These are phyloP conservation scores for Trametes elegans DNA, from an alignment of 768 basidiomycete genomes.

Conservation along the genomic window DNA sequence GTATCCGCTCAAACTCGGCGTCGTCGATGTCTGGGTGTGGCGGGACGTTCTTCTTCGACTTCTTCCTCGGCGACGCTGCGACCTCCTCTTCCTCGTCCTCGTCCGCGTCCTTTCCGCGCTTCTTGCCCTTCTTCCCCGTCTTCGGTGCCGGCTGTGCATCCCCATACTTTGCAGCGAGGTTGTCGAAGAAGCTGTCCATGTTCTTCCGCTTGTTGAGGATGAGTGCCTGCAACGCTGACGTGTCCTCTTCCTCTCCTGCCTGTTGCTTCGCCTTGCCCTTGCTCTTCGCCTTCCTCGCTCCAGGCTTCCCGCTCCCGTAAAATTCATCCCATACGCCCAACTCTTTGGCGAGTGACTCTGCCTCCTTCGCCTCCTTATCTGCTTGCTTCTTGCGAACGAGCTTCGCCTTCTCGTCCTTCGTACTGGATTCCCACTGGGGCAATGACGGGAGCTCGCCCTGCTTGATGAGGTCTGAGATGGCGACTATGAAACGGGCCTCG, in stretches of 20 bases:
- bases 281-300: conserved; percentile 52
- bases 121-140: conserved; percentile 51
- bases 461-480: conserved; percentile 66
- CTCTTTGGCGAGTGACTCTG: conserved; percentile 80
- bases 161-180: conserved; percentile 71
- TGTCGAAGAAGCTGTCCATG: conserved; percentile 71
- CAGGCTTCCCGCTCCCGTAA: conserved; percentile 72
- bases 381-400: conserved; percentile 71
- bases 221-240: conserved; percentile 72
- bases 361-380: conserved; percentile 79
- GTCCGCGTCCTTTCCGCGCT: conserved; percentile 37
- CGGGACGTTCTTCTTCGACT: conserved; percentile 31
- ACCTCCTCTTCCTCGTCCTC: conserved; percentile 41
- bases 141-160: conserved; percentile 42
- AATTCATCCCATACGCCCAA: conserved; percentile 95
- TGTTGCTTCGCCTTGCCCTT: conserved; percentile 44
- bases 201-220: conserved; percentile 76
- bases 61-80: conserved; percentile 46
- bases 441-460: conserved; percentile 55
- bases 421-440: conserved; percentile 63
- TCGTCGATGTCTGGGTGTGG: conserved; percentile 61
- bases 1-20: conserved; percentile 60
- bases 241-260: conserved; percentile 50
- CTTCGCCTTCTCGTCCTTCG: conserved; percentile 78
- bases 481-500: conserved; percentile 76